Evolutionary conservation across 2,329 filamentous ascomycete species (phyloP).

Genomic region (Fusarium sambucinum): DNA sequence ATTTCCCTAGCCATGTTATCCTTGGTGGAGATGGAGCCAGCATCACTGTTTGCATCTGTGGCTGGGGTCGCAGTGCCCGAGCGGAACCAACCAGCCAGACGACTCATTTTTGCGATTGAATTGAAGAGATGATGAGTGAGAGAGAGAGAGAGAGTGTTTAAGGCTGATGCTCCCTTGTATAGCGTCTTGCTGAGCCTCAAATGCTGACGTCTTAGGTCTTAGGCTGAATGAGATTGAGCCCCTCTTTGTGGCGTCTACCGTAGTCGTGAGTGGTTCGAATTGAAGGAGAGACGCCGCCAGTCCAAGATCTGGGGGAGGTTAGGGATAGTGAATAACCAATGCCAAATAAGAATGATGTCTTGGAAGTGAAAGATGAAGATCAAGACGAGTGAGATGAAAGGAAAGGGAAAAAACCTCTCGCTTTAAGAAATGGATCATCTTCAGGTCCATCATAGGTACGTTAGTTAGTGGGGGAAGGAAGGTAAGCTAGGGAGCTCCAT

Average conservation of each 20-base stretch:
- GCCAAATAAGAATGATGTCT: background rate
- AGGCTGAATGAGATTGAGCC: constrained; percentile 37
- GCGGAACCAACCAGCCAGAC: constrained; percentile 65
- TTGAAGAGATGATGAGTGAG: background rate
- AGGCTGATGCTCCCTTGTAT: background rate
- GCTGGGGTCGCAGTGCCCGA: constrained; percentile 50
- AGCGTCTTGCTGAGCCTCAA: constrained; percentile 27
- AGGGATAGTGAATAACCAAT: background rate
- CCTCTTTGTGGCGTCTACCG: constrained; percentile 40
- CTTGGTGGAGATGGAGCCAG: constrained; percentile 40
- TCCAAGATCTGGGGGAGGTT: background rate
- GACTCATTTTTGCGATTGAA: constrained; percentile 56
- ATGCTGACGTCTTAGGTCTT: constrained; percentile 40
- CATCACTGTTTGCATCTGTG: constrained; percentile 50
- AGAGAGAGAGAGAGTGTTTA: background rate
- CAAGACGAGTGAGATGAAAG: background rate
- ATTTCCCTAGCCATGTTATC: constrained; percentile 59
- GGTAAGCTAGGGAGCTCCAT: constrained; percentile 20
- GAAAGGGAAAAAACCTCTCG: constrained; percentile 25
- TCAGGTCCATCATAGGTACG: constrained; percentile 7
- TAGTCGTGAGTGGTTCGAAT: background rate
- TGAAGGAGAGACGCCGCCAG: background rate
- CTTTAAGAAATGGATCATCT: constrained; percentile 20
- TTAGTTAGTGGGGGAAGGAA: constrained; percentile 4
- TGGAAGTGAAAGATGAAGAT: background rate